Conservation (phyloP, 306 rosid genomes). For the Cucurbita argyrosperma region DNA sequence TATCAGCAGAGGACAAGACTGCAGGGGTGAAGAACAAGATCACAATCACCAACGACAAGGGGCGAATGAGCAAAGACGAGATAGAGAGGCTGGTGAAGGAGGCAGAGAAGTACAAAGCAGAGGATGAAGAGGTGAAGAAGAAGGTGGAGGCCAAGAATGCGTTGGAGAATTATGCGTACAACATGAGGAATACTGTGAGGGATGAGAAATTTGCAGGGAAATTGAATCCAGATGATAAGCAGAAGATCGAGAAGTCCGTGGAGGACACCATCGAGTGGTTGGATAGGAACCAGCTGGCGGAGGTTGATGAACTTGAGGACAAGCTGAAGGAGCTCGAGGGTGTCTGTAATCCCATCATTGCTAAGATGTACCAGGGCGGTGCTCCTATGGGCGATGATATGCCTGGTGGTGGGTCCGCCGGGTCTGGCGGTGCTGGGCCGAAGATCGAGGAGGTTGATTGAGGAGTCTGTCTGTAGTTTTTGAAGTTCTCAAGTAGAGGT, state of each 20-base stretch:
- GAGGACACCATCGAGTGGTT: conserved; percentile 52
- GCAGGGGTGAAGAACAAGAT: conserved; percentile 87
- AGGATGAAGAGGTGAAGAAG: conserved; percentile 81
- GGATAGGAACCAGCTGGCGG: conserved; percentile 68
- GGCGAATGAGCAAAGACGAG: conserved; percentile 71
- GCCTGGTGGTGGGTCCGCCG: conserved; percentile 13
- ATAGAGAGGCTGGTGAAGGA: conserved; percentile 77
- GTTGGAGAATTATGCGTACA: conserved; percentile 70
- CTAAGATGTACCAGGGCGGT: conserved; percentile 51
- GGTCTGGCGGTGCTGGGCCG: conserved; percentile 49
- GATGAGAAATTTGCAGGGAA: conserved; percentile 60
- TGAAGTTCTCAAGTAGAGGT: neutral
- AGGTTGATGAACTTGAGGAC: conserved; percentile 71
- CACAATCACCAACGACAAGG: conserved; percentile 68
- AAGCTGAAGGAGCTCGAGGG: conserved; percentile 68
- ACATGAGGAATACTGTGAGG: conserved; percentile 63
- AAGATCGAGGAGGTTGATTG: conserved; percentile 83
- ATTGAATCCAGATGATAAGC: conserved; percentile 33
- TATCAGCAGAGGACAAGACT: conserved; percentile 66
- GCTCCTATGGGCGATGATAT: conserved; percentile 14
- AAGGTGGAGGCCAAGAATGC: conserved; percentile 76
- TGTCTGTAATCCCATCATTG: conserved; percentile 55
- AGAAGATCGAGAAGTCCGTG: conserved; percentile 62
- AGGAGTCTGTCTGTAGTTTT: neutral
- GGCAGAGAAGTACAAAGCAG: conserved; percentile 68